Conservation (phyloP, 2,329 filamentous ascomycete genomes). For the Talaromyces albobiverticillius region DNA sequence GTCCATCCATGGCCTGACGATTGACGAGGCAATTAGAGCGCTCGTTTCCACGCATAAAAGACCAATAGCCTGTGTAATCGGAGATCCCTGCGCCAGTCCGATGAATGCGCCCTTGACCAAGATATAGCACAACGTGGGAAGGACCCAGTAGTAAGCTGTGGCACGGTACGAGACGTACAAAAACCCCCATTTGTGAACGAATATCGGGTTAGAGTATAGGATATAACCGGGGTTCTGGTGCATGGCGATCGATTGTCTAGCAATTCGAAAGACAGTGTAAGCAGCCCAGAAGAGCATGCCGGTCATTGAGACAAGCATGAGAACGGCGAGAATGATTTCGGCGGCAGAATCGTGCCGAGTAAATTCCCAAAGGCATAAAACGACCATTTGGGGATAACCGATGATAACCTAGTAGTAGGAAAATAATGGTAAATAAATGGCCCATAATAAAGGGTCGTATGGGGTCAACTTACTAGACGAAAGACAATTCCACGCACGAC, state of each 20-base stretch:
- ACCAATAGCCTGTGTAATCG: constrained; percentile 75
- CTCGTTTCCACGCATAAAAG: constrained; percentile 78
- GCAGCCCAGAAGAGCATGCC: constrained; percentile 79
- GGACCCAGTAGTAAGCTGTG: constrained; percentile 91
- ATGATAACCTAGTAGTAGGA: constrained; percentile 62
- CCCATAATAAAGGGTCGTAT: too few species aligned
- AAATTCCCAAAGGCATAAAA: constrained; percentile 91
- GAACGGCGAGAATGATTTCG: constrained; percentile 79
- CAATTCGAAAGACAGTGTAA: constrained; percentile 83
- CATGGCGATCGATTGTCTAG: constrained; percentile 81
- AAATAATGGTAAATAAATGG: constrained; percentile 2
- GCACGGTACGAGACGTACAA: constrained; percentile 96
- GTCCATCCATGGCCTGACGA: constrained; percentile 95
- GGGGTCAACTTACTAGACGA: constrained; percentile 57
- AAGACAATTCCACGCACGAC: constrained; percentile 93
- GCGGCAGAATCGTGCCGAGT: constrained; percentile 81
- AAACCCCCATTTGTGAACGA: constrained; percentile 97
- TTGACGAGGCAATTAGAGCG: constrained; percentile 71
- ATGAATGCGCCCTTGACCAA: constrained; percentile 89
- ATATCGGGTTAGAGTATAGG: constrained; percentile 87
- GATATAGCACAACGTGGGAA: constrained; percentile 73
- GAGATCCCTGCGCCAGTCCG: constrained; percentile 69
- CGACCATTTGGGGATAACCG: constrained; percentile 88
- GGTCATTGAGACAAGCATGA: constrained; percentile 81
- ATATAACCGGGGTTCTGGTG: constrained; percentile 97